Percentiles rank a stretch among this genome's conserved stretches.
These are phyloP conservation scores for Scolecobasidium constrictum DNA, from an alignment of 2,329 filamentous ascomycete genomes.

Conservation along the genomic window DNA sequence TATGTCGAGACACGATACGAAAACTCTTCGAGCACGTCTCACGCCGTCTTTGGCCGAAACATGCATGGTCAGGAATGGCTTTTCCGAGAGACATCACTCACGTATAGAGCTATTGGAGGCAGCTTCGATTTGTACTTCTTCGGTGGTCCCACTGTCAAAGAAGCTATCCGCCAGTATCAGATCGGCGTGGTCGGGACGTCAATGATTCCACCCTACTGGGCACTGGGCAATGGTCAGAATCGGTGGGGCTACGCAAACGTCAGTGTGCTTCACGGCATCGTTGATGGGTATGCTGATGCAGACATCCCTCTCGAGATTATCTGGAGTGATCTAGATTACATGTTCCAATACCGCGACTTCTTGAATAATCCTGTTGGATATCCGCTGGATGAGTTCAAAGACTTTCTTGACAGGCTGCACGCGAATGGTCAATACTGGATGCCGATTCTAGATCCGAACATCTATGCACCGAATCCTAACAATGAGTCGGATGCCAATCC, in stretches of 20 bases:
- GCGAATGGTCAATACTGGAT: conserved; percentile 57
- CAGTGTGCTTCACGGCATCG: conserved; percentile 54
- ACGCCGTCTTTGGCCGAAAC: conserved; percentile 24
- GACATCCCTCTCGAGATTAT: conserved; percentile 60
- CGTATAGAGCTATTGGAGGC: conserved; percentile 71
- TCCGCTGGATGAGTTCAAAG: conserved; percentile 49
- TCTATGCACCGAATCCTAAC: too few species aligned
- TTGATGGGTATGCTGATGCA: conserved; percentile 55
- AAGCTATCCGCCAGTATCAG: conserved; percentile 39
- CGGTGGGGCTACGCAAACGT: conserved; percentile 44
- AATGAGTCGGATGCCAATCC: too few species aligned
- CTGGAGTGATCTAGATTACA: conserved; percentile 60
- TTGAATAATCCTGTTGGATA: conserved; percentile 55
- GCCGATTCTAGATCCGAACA: conserved; percentile 67
- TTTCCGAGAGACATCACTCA: conserved; percentile 60
- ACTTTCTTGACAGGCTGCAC: conserved; percentile 58
- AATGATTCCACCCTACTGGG: conserved; percentile 42
- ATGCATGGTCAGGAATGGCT: conserved; percentile 56
- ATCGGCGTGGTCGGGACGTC: conserved; percentile 39
- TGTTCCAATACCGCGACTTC: conserved; percentile 45
- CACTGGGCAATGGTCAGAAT: conserved; percentile 42
- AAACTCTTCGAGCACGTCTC: conserved; percentile 22
- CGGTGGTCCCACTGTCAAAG: conserved; percentile 33
- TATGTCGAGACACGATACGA: conserved; percentile 59
- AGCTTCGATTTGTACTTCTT: conserved; percentile 55